phyloP scores from a whole-genome alignment of 2,329 filamentous ascomycete species.

The Harringtonia aguacate region DNA sequence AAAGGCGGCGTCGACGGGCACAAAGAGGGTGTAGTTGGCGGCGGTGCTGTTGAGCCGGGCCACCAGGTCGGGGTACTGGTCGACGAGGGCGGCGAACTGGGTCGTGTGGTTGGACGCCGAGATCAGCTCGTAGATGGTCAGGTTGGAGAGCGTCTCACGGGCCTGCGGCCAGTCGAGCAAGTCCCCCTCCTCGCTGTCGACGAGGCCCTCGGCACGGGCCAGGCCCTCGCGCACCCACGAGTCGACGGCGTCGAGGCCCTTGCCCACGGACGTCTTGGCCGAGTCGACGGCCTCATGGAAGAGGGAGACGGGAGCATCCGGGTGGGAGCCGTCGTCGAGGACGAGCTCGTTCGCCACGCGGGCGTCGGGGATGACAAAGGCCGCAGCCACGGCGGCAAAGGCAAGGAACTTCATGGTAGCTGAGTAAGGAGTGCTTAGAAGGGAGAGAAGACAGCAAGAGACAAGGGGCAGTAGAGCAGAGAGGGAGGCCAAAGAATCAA shows the following conservation, averaged over 20 bases:
- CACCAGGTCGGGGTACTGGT: conserved; percentile 62
- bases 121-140: conserved; percentile 74
- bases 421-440: too few species aligned
- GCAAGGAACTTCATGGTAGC: conserved; percentile 13
- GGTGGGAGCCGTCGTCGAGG: conserved; percentile 9
- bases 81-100: conserved; percentile 65
- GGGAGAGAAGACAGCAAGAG: background rate
- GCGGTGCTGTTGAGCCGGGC: conserved; percentile 62
- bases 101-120: conserved; percentile 64
- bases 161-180: background rate
- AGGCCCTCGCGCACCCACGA: too few species aligned
- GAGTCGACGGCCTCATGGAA: conserved; percentile 7
- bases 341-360: conserved; percentile 10
- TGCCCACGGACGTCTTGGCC: conserved; percentile 8
- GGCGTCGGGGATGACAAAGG: conserved; percentile 14
- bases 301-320: background rate
- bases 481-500: background rate
- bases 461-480: background rate
- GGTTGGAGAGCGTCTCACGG: conserved; percentile 37
- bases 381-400: conserved; percentile 12
- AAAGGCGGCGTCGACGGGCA: conserved; percentile 69
- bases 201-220: too few species aligned
- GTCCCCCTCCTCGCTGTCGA: too few species aligned
- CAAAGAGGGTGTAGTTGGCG: conserved; percentile 70
- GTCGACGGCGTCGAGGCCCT: too few species aligned